Percentiles rank a stretch among this genome's conserved stretches.
Evolutionary conservation across 2,329 filamentous ascomycete genomes (phyloP).

Genomic region (Colletotrichum liriopes): DNA sequence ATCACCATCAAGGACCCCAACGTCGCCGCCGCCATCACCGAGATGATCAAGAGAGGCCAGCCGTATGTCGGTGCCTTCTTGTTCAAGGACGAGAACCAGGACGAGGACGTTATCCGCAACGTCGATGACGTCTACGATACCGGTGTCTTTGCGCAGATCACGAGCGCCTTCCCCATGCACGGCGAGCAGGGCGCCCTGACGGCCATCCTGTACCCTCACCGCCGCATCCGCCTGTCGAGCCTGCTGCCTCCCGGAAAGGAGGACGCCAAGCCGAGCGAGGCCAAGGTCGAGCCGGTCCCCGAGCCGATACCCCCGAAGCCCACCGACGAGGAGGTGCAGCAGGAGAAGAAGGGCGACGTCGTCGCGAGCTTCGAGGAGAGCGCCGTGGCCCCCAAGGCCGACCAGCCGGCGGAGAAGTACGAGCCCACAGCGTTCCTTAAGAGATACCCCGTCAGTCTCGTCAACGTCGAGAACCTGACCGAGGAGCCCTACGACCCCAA

Average conservation of each 20-base stretch:
- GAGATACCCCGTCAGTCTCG: slow-evolving; percentile 92
- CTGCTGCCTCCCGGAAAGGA: slow-evolving; percentile 79
- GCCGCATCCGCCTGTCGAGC: slow-evolving; percentile 90
- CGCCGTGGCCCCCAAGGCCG: slow-evolving; percentile 73
- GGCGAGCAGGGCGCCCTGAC: slow-evolving; percentile 90
- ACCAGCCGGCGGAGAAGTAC: slow-evolving; percentile 71
- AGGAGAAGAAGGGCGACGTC: slow-evolving; percentile 90
- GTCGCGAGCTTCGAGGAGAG: slow-evolving; percentile 97
- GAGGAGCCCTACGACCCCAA: slow-evolving; percentile 94
- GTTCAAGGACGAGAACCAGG: slow-evolving; percentile 95
- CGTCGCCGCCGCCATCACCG: slow-evolving; percentile 91
- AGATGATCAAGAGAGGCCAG: slow-evolving; percentile 97
- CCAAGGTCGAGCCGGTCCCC: slow-evolving; percentile 66
- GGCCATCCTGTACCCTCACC: slow-evolving; percentile 95
- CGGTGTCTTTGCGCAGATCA: slow-evolving; percentile 97
- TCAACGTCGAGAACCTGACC: slow-evolving; percentile 92
- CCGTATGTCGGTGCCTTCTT: slow-evolving; percentile 97
- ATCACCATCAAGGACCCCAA: slow-evolving; percentile 96
- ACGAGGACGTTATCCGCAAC: slow-evolving; percentile 93
- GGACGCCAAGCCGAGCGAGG: slow-evolving; percentile 67
- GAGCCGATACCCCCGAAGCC: slow-evolving; percentile 72
- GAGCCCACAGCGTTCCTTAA: slow-evolving; percentile 93
- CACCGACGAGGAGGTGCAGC: slow-evolving; percentile 65
- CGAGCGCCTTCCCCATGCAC: slow-evolving; percentile 92
- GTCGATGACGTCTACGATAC: slow-evolving; percentile 94